Conservation (phyloP, 345 rosid species). For the Heritiera littoralis region DNA sequence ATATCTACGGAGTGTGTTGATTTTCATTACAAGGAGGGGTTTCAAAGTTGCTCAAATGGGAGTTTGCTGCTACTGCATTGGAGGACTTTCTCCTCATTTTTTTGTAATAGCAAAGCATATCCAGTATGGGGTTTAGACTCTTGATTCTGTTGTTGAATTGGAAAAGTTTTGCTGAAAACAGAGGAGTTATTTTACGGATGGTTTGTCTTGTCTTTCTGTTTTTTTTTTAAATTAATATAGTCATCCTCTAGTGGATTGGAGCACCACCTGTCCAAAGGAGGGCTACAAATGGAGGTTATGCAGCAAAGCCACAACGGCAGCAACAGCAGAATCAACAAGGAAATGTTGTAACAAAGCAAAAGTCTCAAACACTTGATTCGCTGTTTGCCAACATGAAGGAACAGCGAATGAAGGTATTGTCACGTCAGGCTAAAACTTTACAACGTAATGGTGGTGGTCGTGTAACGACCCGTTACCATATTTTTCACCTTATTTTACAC, state of each 20-base stretch:
- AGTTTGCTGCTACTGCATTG: conserved; percentile 15
- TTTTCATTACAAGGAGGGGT: background rate
- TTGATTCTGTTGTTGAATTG: conserved; percentile 18
- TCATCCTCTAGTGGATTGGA: conserved; percentile 36
- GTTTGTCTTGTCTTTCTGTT: conserved; percentile 39
- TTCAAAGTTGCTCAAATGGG: conserved; percentile 16
- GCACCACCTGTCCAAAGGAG: conserved; percentile 43
- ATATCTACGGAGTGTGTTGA: conserved; percentile 13
- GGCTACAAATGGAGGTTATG: conserved; percentile 38
- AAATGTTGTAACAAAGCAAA: conserved; percentile 43
- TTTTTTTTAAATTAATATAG: conserved; percentile 28
- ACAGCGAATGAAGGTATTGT: conserved; percentile 38
- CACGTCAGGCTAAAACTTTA: too few relatives aligned
- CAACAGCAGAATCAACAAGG: conserved; percentile 38
- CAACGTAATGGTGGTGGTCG: too few relatives aligned
- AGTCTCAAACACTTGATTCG: conserved; percentile 78
- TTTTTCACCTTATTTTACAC: too few relatives aligned
- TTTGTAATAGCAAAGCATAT: conserved; percentile 11
- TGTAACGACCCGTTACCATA: too few relatives aligned
- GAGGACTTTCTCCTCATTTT: conserved; percentile 13
- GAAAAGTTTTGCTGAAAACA: conserved; percentile 7
- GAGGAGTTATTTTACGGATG: conserved; percentile 21
- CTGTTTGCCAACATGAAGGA: conserved; percentile 83
- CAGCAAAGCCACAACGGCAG: conserved; percentile 34
- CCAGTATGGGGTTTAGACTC: background rate